These are phyloP conservation scores for Melocanna baccifera DNA, from an alignment of 176 grass and related monocot species.

Conservation along the genomic window DNA sequence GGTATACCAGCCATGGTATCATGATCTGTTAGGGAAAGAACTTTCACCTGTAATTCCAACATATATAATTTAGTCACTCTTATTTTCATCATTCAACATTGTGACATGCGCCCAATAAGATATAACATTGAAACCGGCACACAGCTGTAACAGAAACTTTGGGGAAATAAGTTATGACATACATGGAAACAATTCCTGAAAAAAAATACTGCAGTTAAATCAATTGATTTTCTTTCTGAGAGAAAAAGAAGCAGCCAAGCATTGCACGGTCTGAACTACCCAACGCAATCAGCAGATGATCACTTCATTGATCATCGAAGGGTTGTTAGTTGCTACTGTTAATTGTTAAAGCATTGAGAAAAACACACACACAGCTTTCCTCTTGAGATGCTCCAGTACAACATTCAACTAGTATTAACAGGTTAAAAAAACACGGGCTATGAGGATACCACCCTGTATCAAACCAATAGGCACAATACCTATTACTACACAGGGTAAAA, in stretches of 20 bases:
- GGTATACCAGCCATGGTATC: slow-evolving; percentile 91
- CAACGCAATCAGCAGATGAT: not conserved
- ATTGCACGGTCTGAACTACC: not conserved
- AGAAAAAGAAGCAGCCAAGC: not conserved
- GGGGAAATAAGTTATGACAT: not conserved
- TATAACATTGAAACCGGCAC: not conserved
- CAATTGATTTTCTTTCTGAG: not conserved
- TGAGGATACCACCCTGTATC: too few species aligned
- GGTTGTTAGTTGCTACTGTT: not conserved
- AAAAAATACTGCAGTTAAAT: not conserved
- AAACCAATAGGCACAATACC: too few species aligned
- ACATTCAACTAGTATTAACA: not conserved
- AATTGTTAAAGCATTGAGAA: not conserved
- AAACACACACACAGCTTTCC: not conserved
- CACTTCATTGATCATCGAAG: not conserved
- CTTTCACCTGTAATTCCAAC: slow-evolving; percentile 60
- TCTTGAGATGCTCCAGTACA: not conserved
- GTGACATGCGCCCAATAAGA: not conserved
- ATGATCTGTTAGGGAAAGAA: slow-evolving; percentile 94
- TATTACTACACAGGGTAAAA: not conserved
- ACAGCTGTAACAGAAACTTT: not conserved
- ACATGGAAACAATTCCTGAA: not conserved
- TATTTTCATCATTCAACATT: slow-evolving; percentile 13
- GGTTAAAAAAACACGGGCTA: too few species aligned
- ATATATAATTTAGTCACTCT: slow-evolving; percentile 34